Evolutionary conservation across 2,329 filamentous ascomycete genomes (phyloP).

Genomic region (Lizonia empirigonia): DNA sequence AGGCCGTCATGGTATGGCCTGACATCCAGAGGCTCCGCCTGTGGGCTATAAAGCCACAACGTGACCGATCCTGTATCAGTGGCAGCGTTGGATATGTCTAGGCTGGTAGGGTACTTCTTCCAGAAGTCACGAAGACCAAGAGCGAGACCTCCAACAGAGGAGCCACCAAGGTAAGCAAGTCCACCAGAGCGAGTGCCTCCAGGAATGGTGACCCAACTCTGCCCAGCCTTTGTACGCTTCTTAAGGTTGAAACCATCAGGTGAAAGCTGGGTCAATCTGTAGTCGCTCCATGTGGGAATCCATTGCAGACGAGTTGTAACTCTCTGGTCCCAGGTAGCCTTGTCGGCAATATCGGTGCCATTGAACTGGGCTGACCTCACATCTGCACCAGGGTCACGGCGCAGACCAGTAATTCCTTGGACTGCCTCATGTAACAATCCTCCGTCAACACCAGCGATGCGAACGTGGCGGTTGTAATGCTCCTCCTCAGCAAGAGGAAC

Average conservation of each 20-base stretch:
- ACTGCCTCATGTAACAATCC: conserved; percentile 64
- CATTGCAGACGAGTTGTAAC: conserved; percentile 58
- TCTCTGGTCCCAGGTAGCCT: conserved; percentile 55
- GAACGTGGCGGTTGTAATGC: conserved; percentile 64
- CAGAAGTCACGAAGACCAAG: conserved; percentile 66
- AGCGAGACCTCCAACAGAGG: conserved; percentile 63
- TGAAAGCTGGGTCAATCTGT: conserved; percentile 62
- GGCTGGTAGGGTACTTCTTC: conserved; percentile 65
- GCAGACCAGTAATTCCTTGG: conserved; percentile 64
- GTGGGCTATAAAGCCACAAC: conserved; percentile 65
- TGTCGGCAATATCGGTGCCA: conserved; percentile 53
- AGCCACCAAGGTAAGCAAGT: conserved; percentile 64
- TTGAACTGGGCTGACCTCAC: conserved; percentile 59
- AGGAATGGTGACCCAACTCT: conserved; percentile 64
- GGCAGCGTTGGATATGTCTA: conserved; percentile 61
- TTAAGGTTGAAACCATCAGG: conserved; percentile 65
- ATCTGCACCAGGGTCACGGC: conserved; percentile 59
- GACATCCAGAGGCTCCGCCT: conserved; percentile 61
- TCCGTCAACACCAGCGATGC: conserved; percentile 61
- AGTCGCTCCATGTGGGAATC: conserved; percentile 66
- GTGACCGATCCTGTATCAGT: conserved; percentile 60
- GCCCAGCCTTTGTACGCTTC: conserved; percentile 64
- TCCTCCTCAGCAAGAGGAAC: conserved; percentile 61
- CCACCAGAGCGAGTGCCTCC: conserved; percentile 63
- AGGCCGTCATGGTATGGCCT: conserved; percentile 64